phyloP scores from a whole-genome alignment of 2,329 filamentous ascomycete species.

The Pyrenophora graminea region DNA sequence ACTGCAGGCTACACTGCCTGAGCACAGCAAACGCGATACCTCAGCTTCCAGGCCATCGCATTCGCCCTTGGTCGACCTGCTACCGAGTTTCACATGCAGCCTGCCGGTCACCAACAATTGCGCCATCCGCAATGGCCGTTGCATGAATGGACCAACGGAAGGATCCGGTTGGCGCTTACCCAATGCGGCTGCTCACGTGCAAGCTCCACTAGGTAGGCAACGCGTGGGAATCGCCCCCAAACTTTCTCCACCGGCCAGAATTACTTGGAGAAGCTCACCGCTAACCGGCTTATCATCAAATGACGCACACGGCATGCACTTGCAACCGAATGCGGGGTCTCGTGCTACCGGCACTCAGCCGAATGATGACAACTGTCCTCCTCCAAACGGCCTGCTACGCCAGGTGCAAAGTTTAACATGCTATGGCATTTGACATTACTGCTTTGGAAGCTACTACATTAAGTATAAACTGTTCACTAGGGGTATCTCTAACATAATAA shows the following conservation, averaged over 20 bases:
- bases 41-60: neutral
- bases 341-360: neutral
- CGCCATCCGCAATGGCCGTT: slow-evolving; percentile 15
- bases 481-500: slow-evolving; percentile 1
- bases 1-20: neutral
- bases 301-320: neutral
- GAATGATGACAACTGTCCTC: too few species aligned
- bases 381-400: too few species aligned
- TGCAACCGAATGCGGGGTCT: slow-evolving; percentile 3
- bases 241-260: too few species aligned
- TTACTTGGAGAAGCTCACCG: too few species aligned
- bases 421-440: too few species aligned
- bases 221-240: too few species aligned
- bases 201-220: neutral
- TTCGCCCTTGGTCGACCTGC: neutral
- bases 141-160: neutral
- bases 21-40: neutral
- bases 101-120: slow-evolving; percentile 7
- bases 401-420: too few species aligned
- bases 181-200: slow-evolving; percentile 21
- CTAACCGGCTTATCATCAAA: neutral
- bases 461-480: neutral
- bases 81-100: neutral
- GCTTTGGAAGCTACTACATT: too few species aligned
- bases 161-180: slow-evolving; percentile 11